Evolutionary conservation across 2,329 filamentous ascomycete genomes (phyloP).

Genomic region (Cladosporium halotolerans): DNA sequence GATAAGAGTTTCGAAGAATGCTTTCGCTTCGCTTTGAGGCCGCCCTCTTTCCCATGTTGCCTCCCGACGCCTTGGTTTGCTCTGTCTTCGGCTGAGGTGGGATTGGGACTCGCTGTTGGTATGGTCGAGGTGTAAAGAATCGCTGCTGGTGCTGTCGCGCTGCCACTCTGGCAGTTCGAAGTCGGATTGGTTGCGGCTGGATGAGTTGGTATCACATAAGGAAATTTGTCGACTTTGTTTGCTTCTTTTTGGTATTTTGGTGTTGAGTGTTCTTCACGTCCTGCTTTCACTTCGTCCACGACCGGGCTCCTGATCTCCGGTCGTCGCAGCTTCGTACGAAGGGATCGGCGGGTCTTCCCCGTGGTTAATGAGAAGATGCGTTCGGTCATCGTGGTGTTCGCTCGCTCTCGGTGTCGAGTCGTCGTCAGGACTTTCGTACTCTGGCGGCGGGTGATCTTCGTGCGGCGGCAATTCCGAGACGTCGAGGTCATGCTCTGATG

Average conservation of each 20-base stretch:
- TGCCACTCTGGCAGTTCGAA: no score
- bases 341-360: slow-evolving; percentile 60
- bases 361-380: slow-evolving; percentile 12
- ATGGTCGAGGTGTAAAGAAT: no score
- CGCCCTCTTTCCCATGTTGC: no score
- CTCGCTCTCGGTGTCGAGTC: slow-evolving; percentile 21
- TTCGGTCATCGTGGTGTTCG: slow-evolving; percentile 14
- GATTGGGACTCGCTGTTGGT: no score
- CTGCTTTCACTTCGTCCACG: slow-evolving; percentile 8
- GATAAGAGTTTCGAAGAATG: no score
- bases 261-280: not conserved
- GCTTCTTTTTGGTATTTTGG: not conserved
- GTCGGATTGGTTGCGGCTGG: no score
- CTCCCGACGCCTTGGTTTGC: no score
- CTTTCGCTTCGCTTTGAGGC: no score
- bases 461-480: not conserved
- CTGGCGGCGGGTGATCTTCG: slow-evolving; percentile 36
- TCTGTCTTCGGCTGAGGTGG: no score
- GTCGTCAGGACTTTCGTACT: slow-evolving; percentile 41
- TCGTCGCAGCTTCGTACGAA: slow-evolving; percentile 70
- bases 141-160: no score
- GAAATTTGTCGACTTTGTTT: no score
- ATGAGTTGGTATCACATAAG: no score
- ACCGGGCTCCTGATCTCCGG: slow-evolving; percentile 24
- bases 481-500: not conserved